phyloP scores from a whole-genome alignment of 1,284 basidiomycete genomes.

The Cystobasidiaceae sp. region DNA sequence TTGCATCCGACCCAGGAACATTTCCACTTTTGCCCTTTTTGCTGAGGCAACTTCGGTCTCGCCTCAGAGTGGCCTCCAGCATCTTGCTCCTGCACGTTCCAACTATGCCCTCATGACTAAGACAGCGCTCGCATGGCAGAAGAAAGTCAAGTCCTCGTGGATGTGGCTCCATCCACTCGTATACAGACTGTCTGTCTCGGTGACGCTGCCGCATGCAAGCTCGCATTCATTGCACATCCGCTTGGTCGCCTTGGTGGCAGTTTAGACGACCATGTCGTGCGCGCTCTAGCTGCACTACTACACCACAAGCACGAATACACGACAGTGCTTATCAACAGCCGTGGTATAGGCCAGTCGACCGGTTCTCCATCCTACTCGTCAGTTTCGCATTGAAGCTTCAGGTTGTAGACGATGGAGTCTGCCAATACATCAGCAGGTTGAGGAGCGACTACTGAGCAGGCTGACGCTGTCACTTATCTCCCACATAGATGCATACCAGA shows the following conservation, averaged over 20 bases:
- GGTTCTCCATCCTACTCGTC: constrained; percentile 60
- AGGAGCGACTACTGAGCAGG: too few relatives aligned
- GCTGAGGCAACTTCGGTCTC: too few relatives aligned
- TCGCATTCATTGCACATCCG: constrained; percentile 39
- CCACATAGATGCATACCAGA: constrained; percentile 57
- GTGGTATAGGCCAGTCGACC: constrained; percentile 64
- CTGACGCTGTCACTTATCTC: not conserved
- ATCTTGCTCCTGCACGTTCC: too few relatives aligned
- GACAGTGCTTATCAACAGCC: constrained; percentile 65
- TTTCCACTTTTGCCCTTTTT: too few relatives aligned
- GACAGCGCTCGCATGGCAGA: too few relatives aligned
- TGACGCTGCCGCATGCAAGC: not conserved
- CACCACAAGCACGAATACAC: constrained; percentile 50
- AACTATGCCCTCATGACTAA: too few relatives aligned
- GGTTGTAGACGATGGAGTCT: too few relatives aligned
- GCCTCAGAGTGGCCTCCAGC: too few relatives aligned
- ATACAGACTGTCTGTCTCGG: not conserved
- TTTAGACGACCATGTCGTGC: constrained; percentile 35
- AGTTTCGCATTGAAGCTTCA: too few relatives aligned
- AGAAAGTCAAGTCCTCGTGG: constrained; percentile 1
- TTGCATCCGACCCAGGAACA: too few relatives aligned
- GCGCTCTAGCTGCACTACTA: constrained; percentile 3
- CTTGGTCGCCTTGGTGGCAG: constrained; percentile 35
- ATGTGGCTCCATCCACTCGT: not conserved
- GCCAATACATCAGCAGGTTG: too few relatives aligned